phyloP scores from a whole-genome alignment of 176 grass and related monocot genomes.

The Carex myosuroides region DNA sequence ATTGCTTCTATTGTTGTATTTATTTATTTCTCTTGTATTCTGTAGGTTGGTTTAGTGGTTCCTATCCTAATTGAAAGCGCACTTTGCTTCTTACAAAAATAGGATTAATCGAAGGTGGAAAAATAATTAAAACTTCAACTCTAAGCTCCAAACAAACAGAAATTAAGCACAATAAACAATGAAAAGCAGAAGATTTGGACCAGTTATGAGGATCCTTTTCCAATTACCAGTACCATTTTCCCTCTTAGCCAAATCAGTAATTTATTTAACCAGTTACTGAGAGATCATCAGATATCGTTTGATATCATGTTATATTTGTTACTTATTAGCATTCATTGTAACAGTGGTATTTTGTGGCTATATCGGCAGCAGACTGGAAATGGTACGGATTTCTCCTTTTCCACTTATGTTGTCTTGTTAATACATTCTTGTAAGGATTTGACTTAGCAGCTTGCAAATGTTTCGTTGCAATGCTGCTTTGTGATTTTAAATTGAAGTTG shows the following conservation, averaged over 20 bases:
- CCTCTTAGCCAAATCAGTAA: background rate
- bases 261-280: background rate
- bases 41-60: background rate
- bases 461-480: background rate
- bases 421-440: background rate
- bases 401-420: background rate
- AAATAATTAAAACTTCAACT: background rate
- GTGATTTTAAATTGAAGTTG: background rate
- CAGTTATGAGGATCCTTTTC: background rate
- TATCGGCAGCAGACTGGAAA: slow-evolving; percentile 76
- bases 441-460: background rate
- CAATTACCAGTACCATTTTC: background rate
- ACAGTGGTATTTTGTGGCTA: slow-evolving; percentile 82
- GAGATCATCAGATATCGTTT: background rate
- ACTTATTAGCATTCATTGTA: slow-evolving; percentile 18
- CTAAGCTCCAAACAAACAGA: background rate
- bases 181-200: background rate
- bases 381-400: slow-evolving; percentile 37
- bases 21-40: background rate
- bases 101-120: background rate
- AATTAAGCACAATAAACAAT: background rate
- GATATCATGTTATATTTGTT: background rate
- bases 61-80: background rate
- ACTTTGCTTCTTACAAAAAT: background rate
- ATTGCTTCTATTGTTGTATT: background rate